Base-by-base conservation (phyloP, 2,329 filamentous ascomycete species). In the Didymella pomorum region DNA sequence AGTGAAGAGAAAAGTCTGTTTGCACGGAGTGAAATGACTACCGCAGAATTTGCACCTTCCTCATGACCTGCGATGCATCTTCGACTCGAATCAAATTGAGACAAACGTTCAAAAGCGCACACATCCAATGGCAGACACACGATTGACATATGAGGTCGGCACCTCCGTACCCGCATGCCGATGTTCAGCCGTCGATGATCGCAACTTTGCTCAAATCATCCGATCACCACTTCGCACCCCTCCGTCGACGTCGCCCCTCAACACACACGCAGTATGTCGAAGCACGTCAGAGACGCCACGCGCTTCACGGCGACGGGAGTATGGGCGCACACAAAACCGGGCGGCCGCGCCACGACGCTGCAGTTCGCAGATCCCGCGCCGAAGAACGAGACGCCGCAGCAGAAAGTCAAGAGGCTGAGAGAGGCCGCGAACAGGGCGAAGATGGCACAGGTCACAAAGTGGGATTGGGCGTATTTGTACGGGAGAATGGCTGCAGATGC, bases 211-310 rank as follows among this genome's bases (percentile, higher is more conserved):
- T 65, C 62, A 66, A 67, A 72, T 68, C 68, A 64, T 67, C 68
- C 72, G 59, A 71, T 64, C 62, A 62, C 68, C 52, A 58, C 64
- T 60, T 64, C 64, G 59, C 56, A 42, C 66, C 61, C 26, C 49
- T 60, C 43, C 48, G 46, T 33, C 52, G 49, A 54, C 51, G 64
- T 58, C 58, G 37, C 42, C 49, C 43, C 21, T 35, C 49, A 43
- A 55, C 53, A 23, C 54, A 58, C 20, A 35, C 23, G 39, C 58
- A 76, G 23, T 43, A 82, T 82, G 80, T 84, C 89, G 60, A 88
- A 89, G 74, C 91, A 87, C 79, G 88, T 90, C 75, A 86, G 86
- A 69, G 91, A 93, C 76, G 91, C 91, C 66, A 95, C 91, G 70
- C 88, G 90, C 73, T 95, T 91, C 78, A 91, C 88, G 16, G 80